Percentiles rank a stretch among this genome's conserved stretches.
These are phyloP conservation scores for Heliosperma pusillum DNA, from an alignment of 148 eudicot species.

Conservation along the genomic window DNA sequence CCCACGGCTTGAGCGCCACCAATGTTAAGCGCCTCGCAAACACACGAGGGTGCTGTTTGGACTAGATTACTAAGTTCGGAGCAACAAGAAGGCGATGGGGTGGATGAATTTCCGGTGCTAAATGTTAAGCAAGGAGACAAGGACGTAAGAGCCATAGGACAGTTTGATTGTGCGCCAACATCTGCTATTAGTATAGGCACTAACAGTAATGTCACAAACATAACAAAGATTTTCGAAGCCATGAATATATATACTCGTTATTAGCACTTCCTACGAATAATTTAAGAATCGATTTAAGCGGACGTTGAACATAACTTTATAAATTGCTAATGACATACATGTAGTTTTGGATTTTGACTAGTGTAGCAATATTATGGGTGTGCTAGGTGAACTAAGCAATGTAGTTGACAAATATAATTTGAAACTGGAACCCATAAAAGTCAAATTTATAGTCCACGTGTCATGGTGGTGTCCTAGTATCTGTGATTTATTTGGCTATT, in stretches of 20 bases:
- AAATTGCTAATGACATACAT: neutral
- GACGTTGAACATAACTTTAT: neutral
- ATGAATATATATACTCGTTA: neutral
- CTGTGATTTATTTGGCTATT: neutral
- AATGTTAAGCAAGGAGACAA: constrained; percentile 40
- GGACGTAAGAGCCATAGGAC: constrained; percentile 25
- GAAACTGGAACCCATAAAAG: neutral
- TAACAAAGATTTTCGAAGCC: neutral
- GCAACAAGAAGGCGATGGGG: constrained; percentile 49
- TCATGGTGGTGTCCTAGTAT: neutral
- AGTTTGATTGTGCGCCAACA: constrained; percentile 23
- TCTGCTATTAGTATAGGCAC: neutral
- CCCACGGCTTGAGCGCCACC: constrained; percentile 31
- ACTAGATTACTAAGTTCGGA: constrained; percentile 38
- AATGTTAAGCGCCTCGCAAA: constrained; percentile 44
- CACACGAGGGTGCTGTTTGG: constrained; percentile 41
- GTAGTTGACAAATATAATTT: neutral
- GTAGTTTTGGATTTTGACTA: too few species aligned
- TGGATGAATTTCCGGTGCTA: constrained; percentile 26
- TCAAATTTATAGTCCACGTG: too few species aligned
- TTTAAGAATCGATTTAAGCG: neutral
- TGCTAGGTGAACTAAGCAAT: constrained; percentile 10
- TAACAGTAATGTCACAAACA: neutral
- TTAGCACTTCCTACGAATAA: neutral
- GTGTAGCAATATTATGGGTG: neutral